phyloP scores from a whole-genome alignment of 2,329 filamentous ascomycete genomes.

The Apiospora arundinis region DNA sequence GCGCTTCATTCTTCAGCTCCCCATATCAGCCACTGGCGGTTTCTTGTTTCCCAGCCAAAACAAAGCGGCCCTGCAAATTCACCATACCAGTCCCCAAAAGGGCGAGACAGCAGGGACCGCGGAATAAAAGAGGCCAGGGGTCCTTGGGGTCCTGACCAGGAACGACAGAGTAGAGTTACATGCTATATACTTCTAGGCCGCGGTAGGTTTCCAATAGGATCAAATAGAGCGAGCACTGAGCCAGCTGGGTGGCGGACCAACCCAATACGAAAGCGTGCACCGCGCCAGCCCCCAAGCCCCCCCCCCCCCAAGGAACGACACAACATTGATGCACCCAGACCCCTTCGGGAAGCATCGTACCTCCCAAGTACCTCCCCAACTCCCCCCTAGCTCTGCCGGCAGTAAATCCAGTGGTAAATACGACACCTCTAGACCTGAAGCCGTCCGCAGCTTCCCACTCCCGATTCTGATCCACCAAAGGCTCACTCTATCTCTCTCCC shows the following conservation, averaged over 20 bases:
- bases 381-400: conserved; percentile 8
- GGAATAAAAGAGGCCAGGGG: background rate
- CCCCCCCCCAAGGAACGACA: background rate
- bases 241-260: background rate
- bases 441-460: conserved; percentile 19
- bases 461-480: conserved; percentile 19
- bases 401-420: background rate
- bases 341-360: background rate
- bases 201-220: conserved; percentile 1
- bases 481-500: conserved; percentile 15
- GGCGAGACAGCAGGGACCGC: background rate
- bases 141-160: background rate
- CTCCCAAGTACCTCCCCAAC: background rate
- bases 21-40: conserved; percentile 4
- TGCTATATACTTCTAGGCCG: conserved; percentile 1
- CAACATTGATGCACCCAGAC: background rate
- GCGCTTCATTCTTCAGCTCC: conserved; percentile 5
- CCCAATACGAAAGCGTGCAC: conserved; percentile 6
- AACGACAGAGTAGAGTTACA: background rate
- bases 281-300: background rate
- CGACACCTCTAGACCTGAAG: background rate
- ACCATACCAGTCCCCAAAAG: background rate
- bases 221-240: conserved; percentile 1
- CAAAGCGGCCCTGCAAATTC: background rate
- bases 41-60: conserved; percentile 13